phyloP scores from a whole-genome alignment of 176 grass and related monocot genomes.

The sorghum (Sorghum bicolor) region Sorghum_bicolor_NCBIv3 NC_012870.2:79033501-79034000 shows the following conservation, averaged over 20 bases:
- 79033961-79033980: slow-evolving; percentile 28
- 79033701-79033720: too few species aligned
- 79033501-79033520: too few species aligned
- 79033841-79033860: not conserved
- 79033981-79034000: not conserved
- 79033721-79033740: not conserved
- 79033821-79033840: not conserved
- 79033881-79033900: not conserved
- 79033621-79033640: not conserved
- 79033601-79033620: not conserved
- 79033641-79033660: not conserved
- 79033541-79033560: too few species aligned
- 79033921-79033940: not conserved
- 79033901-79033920: not conserved
- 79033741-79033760: not conserved
- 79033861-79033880: not conserved
- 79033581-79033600: not conserved
- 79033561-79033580: not conserved
- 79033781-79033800: not conserved
- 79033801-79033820: not conserved
- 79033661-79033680: slow-evolving; percentile 11
- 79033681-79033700: not conserved
- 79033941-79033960: not conserved
- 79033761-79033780: not conserved
- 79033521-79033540: too few species aligned